Percentiles rank a stretch among this genome's conserved stretches.
Evolutionary conservation across 768 basidiomycete species (phyloP).

Genomic region (Boletellus ananas): DNA sequence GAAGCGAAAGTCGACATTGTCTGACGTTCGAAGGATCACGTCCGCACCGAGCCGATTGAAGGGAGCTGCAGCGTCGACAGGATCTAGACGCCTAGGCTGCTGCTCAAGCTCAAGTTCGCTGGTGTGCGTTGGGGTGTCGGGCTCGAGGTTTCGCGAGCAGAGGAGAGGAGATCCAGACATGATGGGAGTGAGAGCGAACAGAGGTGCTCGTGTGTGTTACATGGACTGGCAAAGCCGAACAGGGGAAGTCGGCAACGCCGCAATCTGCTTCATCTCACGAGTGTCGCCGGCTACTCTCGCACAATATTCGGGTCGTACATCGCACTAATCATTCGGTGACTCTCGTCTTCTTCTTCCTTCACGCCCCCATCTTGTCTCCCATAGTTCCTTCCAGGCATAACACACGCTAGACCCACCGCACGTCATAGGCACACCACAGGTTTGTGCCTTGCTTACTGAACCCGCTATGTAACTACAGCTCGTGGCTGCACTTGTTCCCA

Average conservation of each 20-base stretch:
- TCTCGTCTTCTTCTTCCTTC: no score
- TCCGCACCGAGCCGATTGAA: conserved; percentile 51
- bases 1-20: conserved; percentile 48
- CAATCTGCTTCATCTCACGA: neutral
- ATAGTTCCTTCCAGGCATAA: no score
- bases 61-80: conserved; percentile 33
- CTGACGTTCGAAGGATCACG: conserved; percentile 53
- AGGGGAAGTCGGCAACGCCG: conserved; percentile 1
- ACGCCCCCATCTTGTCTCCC: no score
- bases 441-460: no score
- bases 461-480: no score
- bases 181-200: neutral
- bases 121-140: neutral
- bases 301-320: neutral
- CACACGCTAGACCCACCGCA: no score
- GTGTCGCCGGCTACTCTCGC: neutral
- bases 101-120: conserved; percentile 5
- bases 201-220: conserved; percentile 2
- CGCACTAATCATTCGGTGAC: no score
- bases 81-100: conserved; percentile 4
- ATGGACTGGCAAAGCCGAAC: conserved; percentile 8
- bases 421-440: no score
- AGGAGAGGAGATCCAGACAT: conserved; percentile 15
- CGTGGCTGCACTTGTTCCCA: no score
- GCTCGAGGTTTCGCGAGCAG: conserved; percentile 6